Conservation (phyloP, 1,284 basidiomycete species). For the Pseudozyma pruni region DNA sequence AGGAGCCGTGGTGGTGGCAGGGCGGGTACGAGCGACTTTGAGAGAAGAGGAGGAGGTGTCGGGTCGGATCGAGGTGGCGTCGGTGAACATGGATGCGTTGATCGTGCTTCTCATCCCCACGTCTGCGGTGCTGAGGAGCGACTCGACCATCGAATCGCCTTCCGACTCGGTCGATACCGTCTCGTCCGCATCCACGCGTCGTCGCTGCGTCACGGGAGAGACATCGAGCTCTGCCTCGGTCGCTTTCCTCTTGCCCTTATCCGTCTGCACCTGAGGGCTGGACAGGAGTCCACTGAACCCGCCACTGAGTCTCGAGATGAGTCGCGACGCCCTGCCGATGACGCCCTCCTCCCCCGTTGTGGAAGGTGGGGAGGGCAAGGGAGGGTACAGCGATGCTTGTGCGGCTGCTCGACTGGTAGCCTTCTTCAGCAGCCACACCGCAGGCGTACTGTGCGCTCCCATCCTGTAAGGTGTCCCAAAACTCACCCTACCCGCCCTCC, state of each 20-base stretch:
- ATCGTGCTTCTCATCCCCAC: conserved; percentile 6
- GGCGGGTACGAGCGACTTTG: no score
- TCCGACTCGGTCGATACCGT: not conserved
- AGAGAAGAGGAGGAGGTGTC: conserved; percentile 1
- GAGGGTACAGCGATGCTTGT: conserved; percentile 16
- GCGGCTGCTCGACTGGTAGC: conserved; percentile 15
- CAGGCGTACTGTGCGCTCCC: conserved; percentile 47
- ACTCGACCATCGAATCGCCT: conserved; percentile 8
- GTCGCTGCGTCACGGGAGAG: not conserved
- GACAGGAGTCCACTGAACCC: conserved; percentile 25
- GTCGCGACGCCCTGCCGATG: conserved; percentile 12
- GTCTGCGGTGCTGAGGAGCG: not conserved
- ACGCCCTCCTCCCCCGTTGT: conserved; percentile 8
- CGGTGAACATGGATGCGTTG: conserved; percentile 25
- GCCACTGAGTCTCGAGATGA: conserved; percentile 44
- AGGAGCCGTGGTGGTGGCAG: not conserved
- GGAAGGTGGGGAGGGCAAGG: conserved; percentile 7
- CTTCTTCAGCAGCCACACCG: conserved; percentile 16
- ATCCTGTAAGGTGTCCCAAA: conserved; percentile 46
- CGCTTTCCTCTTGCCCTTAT: conserved; percentile 24
- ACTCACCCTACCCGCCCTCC: conserved; percentile 18
- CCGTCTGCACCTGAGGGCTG: not conserved
- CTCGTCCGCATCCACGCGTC: conserved; percentile 7
- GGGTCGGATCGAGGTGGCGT: conserved; percentile 15
- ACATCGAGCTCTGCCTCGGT: conserved; percentile 13